Base-by-base conservation (phyloP, 257 asterid genomes). In the Ligustrum vulgare region DNA sequence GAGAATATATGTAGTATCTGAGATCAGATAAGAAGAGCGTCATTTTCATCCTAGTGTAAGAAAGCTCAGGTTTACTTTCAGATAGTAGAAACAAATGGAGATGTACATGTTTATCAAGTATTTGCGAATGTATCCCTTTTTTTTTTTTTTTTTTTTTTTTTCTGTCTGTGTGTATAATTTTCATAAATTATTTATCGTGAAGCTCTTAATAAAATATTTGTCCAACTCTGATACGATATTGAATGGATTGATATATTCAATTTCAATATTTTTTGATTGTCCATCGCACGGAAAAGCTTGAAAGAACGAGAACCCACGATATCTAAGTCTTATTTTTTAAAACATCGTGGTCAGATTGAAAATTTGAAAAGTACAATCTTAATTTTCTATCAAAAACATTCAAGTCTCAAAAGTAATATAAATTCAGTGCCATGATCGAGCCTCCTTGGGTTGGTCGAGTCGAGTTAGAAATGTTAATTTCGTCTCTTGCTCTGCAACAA, bases 11-110 rank as follows among this genome's bases (percentile, higher is more conserved):
- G 6, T 45, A 45, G 20, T 45, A 45, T 43, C n/a, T 43, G n/a
- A 13, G 6, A 43, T 45, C n/a, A 81, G 86, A 82, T 82, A 82
- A 82, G 86, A 79, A 76, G 83, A 35, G 22, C 51, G n/a, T 79
- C 83, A n/a, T 70, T 70, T 79, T 82, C 86, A 28, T 51, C 25
- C 18, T 4, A 10, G 60, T 3, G n/a, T 45, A 3, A 51, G 62
- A 51, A n/a, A 51, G 62, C 11, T 51, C 62, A 18, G 3, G 62
- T 18, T 15, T n/a, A 51, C 62, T 51, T 51, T 6, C 18, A 51
- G 25, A 51, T 18, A n/a, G 7, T 45, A 13, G 20, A 4, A 45
- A 51, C 10, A 5, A 5, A 18, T 51, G 62, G n/a, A 49, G 23
- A 51, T 16, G 23, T 51, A 51, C 25, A 18, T 6, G n/a, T 6